Percentiles rank a stretch among this genome's conserved stretches.
These are phyloP conservation scores for Hordeum marinum DNA, from an alignment of 176 grass and related monocot species.

Conservation along the genomic window DNA sequence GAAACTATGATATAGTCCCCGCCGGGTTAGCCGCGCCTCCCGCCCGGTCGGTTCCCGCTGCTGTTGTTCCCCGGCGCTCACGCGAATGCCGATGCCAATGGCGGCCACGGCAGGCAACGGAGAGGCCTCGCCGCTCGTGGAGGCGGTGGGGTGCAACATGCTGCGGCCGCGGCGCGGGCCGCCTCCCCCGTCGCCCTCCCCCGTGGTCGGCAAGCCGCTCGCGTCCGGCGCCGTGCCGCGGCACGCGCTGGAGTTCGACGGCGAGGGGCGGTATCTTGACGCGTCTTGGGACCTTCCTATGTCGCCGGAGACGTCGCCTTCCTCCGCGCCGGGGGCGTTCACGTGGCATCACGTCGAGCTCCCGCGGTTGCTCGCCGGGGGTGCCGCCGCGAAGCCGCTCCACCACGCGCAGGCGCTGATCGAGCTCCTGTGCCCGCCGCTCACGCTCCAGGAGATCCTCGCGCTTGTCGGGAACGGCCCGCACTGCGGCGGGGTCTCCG, in stretches of 20 bases:
- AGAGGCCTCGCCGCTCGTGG: neutral
- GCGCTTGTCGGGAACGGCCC: constrained; percentile 72
- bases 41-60: neutral
- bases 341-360: constrained; percentile 92
- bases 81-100: constrained; percentile 29
- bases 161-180: neutral
- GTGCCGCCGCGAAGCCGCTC: constrained; percentile 45
- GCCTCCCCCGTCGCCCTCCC: constrained; percentile 2
- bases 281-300: constrained; percentile 22
- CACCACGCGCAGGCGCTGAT: constrained; percentile 79
- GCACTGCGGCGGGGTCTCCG: constrained; percentile 50
- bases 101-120: neutral
- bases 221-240: constrained; percentile 53
- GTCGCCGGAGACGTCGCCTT: neutral
- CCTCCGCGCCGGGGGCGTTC: constrained; percentile 20
- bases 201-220: constrained; percentile 24
- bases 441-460: constrained; percentile 93
- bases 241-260: constrained; percentile 59
- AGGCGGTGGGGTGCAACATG: neutral
- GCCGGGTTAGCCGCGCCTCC: neutral
- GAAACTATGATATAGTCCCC: constrained; percentile 1
- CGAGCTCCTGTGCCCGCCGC: constrained; percentile 75
- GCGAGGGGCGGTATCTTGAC: constrained; percentile 41
- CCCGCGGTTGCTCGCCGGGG: constrained; percentile 20
- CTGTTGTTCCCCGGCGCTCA: neutral